A percentile compares a stretch with the other conserved stretches of the same genome.
These are phyloP conservation scores for Pleurotus salmoneostramineus DNA, from an alignment of 768 basidiomycete species.

Conservation along the genomic window DNA sequence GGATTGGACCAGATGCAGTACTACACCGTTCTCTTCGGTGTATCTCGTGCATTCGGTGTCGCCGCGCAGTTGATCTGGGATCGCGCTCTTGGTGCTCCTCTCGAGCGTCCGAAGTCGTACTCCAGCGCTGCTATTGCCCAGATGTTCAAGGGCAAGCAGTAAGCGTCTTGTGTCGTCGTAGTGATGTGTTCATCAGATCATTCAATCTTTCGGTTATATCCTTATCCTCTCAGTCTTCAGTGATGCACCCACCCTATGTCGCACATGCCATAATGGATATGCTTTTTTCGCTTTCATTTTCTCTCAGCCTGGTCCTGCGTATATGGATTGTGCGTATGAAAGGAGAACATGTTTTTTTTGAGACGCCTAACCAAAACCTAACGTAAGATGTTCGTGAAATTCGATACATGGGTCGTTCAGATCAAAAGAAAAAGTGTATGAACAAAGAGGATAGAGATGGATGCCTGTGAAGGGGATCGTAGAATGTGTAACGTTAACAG, in stretches of 20 bases:
- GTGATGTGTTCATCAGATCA: background rate
- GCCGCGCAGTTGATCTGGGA: slow-evolving; percentile 91
- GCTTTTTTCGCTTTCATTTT: too few species aligned
- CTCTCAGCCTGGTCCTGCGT: too few species aligned
- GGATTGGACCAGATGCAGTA: slow-evolving; percentile 89
- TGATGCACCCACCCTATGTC: too few species aligned
- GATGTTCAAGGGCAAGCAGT: slow-evolving; percentile 62
- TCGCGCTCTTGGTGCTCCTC: slow-evolving; percentile 85
- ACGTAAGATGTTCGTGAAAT: too few species aligned
- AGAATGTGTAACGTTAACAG: background rate
- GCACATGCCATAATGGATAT: too few species aligned
- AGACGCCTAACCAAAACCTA: too few species aligned
- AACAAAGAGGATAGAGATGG: background rate
- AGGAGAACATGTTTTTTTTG: too few species aligned
- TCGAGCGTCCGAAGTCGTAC: slow-evolving; percentile 91
- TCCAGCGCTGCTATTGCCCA: slow-evolving; percentile 77
- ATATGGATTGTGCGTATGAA: too few species aligned
- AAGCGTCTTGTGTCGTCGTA: background rate
- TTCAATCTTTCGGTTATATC: too few species aligned
- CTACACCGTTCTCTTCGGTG: slow-evolving; percentile 97
- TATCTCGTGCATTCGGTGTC: slow-evolving; percentile 92
- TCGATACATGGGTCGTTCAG: too few species aligned
- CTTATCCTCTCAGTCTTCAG: too few species aligned
- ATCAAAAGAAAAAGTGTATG: too few species aligned
- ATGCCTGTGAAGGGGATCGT: background rate